Evolutionary conservation across 2,329 filamentous ascomycete species (phyloP), one percentile per base, ranked within the genome.

Genomic region (Gnomoniopsis sp.): DNA sequence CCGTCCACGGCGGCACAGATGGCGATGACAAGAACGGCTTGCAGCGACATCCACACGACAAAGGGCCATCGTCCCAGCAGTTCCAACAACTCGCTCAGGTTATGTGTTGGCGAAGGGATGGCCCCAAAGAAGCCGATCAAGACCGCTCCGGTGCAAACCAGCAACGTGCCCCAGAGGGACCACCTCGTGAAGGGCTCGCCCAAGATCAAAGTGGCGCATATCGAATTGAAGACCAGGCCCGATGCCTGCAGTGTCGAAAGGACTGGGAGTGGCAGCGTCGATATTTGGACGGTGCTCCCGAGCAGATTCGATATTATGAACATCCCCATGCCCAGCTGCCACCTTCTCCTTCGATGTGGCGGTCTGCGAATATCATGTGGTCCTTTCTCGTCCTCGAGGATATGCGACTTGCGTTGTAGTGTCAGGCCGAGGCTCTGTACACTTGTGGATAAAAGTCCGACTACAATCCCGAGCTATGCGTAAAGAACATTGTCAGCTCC

Each of bases 281-380:
- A 97, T 71, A 99, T 98, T 75, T 99, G 95, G 60, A 99, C 95
- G 41, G 91, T 93, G 76, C 93, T 97, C 60, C 95, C 95, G 57
- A 98, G 82, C 57, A 99, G 82, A 72, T 99, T 99, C 63, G 95
- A 91, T 65, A 96, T 81, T 65, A 99, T 87, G 75, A 99, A 99
- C 87, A 99, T 95, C 70, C 87, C 86, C 93, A 99, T 98, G 59
- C 95, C 95, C 63, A 96, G 79, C 83, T 97, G 95, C 95, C 95
- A 99, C 82, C 92, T 84, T 68, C 93, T 85, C 69, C 95, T 85
- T 70, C 89, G 88, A 75, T 97, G 96, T 4, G 95, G 91, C 48
- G 95, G 93, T 62, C 93, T 83, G 66, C 90, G 88, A 61, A 88
- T 79, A 75, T 95, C 86, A 72, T 91, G 88, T 8, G 82, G 82